phyloP scores from a whole-genome alignment of 108 stramenopile species.

The Cyclotella kingstonii region DNA sequence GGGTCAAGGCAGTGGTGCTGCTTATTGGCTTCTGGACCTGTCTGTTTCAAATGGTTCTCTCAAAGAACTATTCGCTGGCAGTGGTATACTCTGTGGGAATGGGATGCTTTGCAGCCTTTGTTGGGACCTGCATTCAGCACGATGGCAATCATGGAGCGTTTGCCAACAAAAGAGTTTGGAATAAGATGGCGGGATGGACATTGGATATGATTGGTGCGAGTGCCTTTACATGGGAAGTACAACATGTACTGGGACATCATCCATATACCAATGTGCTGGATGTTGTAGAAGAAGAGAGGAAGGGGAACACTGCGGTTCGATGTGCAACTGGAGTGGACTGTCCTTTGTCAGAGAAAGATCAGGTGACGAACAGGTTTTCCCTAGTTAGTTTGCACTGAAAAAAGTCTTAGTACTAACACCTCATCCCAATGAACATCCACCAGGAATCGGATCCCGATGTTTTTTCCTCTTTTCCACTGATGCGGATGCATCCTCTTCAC shows the following conservation, averaged over 20 bases:
- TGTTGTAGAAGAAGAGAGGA: constrained; percentile 56
- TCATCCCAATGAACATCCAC: neutral
- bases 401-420: neutral
- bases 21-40: constrained; percentile 48
- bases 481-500: constrained; percentile 62
- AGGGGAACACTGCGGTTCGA: too few species aligned
- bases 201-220: constrained; percentile 65
- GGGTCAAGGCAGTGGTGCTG: constrained; percentile 49
- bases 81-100: constrained; percentile 28
- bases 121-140: constrained; percentile 66
- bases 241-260: constrained; percentile 87
- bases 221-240: constrained; percentile 63
- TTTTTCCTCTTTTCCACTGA: constrained; percentile 55
- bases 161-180: constrained; percentile 33
- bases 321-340: constrained; percentile 42
- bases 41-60: constrained; percentile 42
- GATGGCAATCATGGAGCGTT: constrained; percentile 79
- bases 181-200: constrained; percentile 59
- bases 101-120: constrained; percentile 53
- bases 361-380: constrained; percentile 4
- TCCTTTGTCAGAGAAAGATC: constrained; percentile 45
- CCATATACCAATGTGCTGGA: constrained; percentile 81
- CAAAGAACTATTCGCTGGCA: constrained; percentile 5
- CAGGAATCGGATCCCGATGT: constrained; percentile 67
- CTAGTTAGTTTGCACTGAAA: neutral